Evolutionary conservation across 225 moss, liverwort and hornwort genomes (phyloP).

Genomic region (Polytrichum formosum): DNA sequence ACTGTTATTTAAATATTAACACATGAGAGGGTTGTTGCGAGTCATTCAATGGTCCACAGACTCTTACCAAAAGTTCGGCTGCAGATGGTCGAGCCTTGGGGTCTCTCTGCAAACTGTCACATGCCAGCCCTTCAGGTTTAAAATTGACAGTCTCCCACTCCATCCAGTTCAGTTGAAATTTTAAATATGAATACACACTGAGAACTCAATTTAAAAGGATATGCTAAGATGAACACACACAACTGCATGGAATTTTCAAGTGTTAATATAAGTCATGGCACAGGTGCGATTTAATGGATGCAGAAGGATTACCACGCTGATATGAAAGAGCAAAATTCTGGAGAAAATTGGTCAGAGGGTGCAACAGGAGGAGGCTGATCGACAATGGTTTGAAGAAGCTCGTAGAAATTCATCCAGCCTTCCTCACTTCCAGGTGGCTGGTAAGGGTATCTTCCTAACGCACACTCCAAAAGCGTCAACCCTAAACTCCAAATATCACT

Average conservation of each 20-base stretch:
- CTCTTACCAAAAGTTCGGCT: slow-evolving; percentile 62
- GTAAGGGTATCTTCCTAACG: slow-evolving; percentile 86
- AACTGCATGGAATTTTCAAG: neutral
- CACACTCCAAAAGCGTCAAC: slow-evolving; percentile 88
- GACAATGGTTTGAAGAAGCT: slow-evolving; percentile 87
- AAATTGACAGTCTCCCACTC: neutral
- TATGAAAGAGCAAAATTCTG: slow-evolving; percentile 98
- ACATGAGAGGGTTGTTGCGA: neutral
- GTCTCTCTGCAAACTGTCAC: slow-evolving; percentile 61
- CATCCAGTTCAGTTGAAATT: too few species aligned
- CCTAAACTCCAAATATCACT: slow-evolving; percentile 99
- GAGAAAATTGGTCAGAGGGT: slow-evolving; percentile 75
- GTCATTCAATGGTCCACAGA: neutral
- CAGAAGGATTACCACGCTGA: slow-evolving; percentile 67
- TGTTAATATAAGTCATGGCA: neutral
- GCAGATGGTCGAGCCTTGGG: slow-evolving; percentile 49
- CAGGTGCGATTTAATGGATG: neutral
- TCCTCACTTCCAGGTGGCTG: slow-evolving; percentile 86
- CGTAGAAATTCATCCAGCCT: slow-evolving; percentile 94
- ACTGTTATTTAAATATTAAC: neutral
- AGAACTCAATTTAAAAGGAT: neutral
- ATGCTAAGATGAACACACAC: neutral
- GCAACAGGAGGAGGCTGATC: slow-evolving; percentile 87
- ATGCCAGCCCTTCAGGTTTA: slow-evolving; percentile 1
- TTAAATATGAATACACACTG: neutral